Percentiles rank a stretch among this genome's conserved stretches.
These are phyloP conservation scores for Curvularia eragrostidis DNA, from an alignment of 2,329 filamentous ascomycete genomes.

Conservation along the genomic window DNA sequence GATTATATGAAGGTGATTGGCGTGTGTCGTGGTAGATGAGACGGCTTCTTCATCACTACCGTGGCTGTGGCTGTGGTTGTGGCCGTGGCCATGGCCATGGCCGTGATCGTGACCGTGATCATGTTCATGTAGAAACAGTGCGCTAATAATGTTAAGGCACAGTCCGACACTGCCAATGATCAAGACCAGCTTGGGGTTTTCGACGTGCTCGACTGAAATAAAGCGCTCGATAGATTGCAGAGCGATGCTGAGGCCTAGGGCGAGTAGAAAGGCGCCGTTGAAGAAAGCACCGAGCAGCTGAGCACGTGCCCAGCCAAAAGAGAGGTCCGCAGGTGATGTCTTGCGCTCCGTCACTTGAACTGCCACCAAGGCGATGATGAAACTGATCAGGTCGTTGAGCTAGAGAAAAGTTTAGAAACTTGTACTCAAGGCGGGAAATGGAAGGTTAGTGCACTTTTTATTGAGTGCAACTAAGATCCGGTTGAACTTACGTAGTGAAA, in stretches of 20 bases:
- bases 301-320: constrained; percentile 80
- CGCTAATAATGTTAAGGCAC: constrained; percentile 70
- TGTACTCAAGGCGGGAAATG: too few species aligned
- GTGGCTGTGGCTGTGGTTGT: constrained; percentile 42
- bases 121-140: constrained; percentile 65
- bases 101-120: constrained; percentile 56
- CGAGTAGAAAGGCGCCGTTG: constrained; percentile 77
- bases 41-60: constrained; percentile 23
- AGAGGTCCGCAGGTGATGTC: constrained; percentile 64
- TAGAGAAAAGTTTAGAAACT: constrained; percentile 39
- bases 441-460: neutral
- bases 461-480: neutral
- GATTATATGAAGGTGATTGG: constrained; percentile 37
- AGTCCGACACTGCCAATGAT: constrained; percentile 74
- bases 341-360: constrained; percentile 64
- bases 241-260: constrained; percentile 74
- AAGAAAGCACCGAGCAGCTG: constrained; percentile 79
- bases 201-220: constrained; percentile 62
- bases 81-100: constrained; percentile 53
- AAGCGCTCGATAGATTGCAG: constrained; percentile 77
- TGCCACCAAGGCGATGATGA: constrained; percentile 70
- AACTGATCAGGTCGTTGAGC: constrained; percentile 75
- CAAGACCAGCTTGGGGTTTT: constrained; percentile 70
- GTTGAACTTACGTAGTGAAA: constrained; percentile 72
- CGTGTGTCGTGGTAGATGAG: constrained; percentile 24